Conservation (phyloP, 257 asterid species). For the Solanum paucissectum region DNA sequence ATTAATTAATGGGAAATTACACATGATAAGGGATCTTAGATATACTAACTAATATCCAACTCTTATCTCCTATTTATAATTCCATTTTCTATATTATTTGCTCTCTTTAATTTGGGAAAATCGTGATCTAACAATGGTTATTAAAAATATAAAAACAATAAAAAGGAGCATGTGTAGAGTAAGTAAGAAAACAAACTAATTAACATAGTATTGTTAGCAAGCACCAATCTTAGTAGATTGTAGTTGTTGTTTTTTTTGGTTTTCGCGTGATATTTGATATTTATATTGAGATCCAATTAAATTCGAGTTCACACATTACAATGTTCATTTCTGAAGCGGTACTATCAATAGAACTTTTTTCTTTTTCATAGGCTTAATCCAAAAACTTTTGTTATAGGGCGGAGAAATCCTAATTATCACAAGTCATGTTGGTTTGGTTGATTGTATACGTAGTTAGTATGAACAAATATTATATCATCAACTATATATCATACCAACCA, state of each 20-base stretch:
- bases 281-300: accelerated
- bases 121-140: not conserved
- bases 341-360: no score
- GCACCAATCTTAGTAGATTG: not conserved
- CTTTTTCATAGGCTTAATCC: no score
- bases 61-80: not conserved
- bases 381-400: no score
- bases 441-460: not conserved
- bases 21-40: not conserved
- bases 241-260: no score
- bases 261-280: no score
- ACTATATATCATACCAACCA: not conserved
- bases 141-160: not conserved
- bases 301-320: no score
- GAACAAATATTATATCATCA: not conserved
- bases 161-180: not conserved
- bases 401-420: no score
- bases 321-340: accelerated
- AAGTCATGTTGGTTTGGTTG: not conserved
- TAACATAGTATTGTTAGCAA: not conserved
- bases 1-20: not conserved
- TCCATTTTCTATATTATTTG: not conserved
- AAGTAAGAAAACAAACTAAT: not conserved
- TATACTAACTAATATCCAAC: not conserved
- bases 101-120: not conserved